Evolutionary conservation across 345 rosid genomes (phyloP).

Genomic region (Theobroma cacao): DNA sequence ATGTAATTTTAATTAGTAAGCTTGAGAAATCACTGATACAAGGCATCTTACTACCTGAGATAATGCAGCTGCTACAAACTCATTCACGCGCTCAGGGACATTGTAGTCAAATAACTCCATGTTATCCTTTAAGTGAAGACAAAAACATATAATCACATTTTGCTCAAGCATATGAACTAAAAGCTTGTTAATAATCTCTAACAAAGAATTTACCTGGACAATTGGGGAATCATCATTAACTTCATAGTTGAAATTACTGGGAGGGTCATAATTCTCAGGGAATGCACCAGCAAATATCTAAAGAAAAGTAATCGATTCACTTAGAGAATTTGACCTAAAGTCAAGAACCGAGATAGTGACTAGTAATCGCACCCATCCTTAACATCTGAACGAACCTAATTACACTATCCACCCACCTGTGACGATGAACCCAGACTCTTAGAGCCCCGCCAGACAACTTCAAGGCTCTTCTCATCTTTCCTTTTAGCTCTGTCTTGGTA

Average conservation of each 20-base stretch:
- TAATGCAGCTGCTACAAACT: slow-evolving; percentile 48
- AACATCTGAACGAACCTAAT: background rate
- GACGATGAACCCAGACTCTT: slow-evolving; percentile 53
- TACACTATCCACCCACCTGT: slow-evolving; percentile 29
- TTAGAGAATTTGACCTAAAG: background rate
- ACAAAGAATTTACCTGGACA: slow-evolving; percentile 38
- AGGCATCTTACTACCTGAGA: slow-evolving; percentile 46
- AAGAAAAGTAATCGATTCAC: background rate
- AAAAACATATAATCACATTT: slow-evolving; percentile 3
- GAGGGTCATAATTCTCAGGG: slow-evolving; percentile 57
- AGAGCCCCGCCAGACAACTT: slow-evolving; percentile 54
- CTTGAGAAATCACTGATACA: background rate
- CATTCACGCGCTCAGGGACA: slow-evolving; percentile 46
- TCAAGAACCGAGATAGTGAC: background rate
- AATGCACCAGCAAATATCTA: slow-evolving; percentile 55
- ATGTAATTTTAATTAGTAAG: background rate
- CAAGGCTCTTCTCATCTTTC: slow-evolving; percentile 44
- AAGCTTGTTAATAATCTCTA: background rate
- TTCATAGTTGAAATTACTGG: slow-evolving; percentile 45
- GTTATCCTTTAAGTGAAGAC: slow-evolving; percentile 36
- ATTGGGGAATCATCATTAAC: slow-evolving; percentile 41
- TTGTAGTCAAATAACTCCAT: slow-evolving; percentile 51
- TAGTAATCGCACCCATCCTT: background rate
- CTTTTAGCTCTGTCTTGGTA: slow-evolving; percentile 56
- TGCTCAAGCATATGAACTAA: background rate